Base-by-base conservation (phyloP, 192 early-diverging fungal species). In the Podila clonocystis region DNA sequence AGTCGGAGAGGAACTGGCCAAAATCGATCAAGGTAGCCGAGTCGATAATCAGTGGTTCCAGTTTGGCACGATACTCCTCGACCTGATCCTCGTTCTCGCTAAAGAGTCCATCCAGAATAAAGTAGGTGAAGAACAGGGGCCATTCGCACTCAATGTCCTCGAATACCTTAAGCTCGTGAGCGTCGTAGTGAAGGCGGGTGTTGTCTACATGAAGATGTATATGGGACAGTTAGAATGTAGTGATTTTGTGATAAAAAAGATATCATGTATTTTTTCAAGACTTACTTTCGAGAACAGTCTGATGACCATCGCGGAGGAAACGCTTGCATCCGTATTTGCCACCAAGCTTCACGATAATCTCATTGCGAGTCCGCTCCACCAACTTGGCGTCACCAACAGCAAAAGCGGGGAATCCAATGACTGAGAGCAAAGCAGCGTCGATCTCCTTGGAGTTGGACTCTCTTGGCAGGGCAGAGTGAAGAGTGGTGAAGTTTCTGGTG, bases 61-160 rank as follows among this genome's bases (percentile, higher is more conserved):
- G 85, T 38, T 86, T 85, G 29, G 86, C 60, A 2, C 87, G 87
- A 73, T 95, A 95, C 65, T 93, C 87, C 29, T 93, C 84, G 1
- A 89, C 91, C 64, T 90, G 88, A 8, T 87, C 85, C 19, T 74
- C 65, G 60, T 95, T 88, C 0, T 84, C 91, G 15, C 83, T 85
- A 67, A 95, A 95, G 1, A 92, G 74, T 31, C 91, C 94, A 62
- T 95, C 93, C 33, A 95, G 76, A 61, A 95, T 89, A 82, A 95
- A 79, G 68, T 95, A 95, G 3, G 94, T 95, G 62, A 93, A 95
- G 72, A 95, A 95, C 15, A 95, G 69, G 9, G 94, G 94, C 94
- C 94, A 95, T 77, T 95, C 94, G 34, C 89, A 93, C 73, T 95
- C 94, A 52, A 95, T 89, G 62, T 91, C 82, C 65, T 95, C 92